These are phyloP conservation scores for Aspergillus panamensis DNA, from an alignment of 495 filamentous ascomycete genomes.

Conservation along the genomic window DNA sequence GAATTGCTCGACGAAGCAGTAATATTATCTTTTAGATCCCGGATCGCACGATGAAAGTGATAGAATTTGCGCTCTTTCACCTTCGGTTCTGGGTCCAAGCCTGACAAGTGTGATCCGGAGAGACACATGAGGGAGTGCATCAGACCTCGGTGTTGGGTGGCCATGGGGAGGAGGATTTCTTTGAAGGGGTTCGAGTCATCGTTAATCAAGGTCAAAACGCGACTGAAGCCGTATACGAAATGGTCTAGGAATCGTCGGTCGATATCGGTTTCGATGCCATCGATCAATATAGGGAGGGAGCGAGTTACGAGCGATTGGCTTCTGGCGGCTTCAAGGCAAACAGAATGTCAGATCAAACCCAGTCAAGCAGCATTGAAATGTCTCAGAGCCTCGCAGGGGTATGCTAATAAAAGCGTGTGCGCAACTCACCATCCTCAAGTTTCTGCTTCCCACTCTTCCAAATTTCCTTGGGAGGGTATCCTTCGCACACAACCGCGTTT, in stretches of 20 bases:
- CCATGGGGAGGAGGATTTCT: slow-evolving; percentile 82
- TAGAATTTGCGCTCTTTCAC: slow-evolving; percentile 46
- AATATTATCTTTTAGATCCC: slow-evolving; percentile 46
- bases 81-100: slow-evolving; percentile 44
- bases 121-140: slow-evolving; percentile 93
- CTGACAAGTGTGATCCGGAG: slow-evolving; percentile 72
- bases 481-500: slow-evolving; percentile 89
- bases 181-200: slow-evolving; percentile 88
- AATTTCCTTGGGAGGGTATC: slow-evolving; percentile 82
- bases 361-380: slow-evolving; percentile 1
- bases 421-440: slow-evolving; percentile 63
- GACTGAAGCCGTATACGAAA: slow-evolving; percentile 76
- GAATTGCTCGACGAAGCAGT: slow-evolving; percentile 29
- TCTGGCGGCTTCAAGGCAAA: slow-evolving; percentile 25
- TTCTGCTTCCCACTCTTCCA: slow-evolving; percentile 84
- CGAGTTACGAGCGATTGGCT: slow-evolving; percentile 50
- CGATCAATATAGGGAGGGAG: slow-evolving; percentile 72
- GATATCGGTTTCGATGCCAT: slow-evolving; percentile 80
- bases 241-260: slow-evolving; percentile 84
- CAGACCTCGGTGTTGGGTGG: slow-evolving; percentile 73
- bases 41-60: slow-evolving; percentile 47
- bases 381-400: not conserved
- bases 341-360: slow-evolving; percentile 17
- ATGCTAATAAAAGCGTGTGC: not conserved
- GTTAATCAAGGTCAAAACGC: slow-evolving; percentile 77